Conservation (phyloP, 768 basidiomycete species). For the Psilocybe cyanescens region DNA sequence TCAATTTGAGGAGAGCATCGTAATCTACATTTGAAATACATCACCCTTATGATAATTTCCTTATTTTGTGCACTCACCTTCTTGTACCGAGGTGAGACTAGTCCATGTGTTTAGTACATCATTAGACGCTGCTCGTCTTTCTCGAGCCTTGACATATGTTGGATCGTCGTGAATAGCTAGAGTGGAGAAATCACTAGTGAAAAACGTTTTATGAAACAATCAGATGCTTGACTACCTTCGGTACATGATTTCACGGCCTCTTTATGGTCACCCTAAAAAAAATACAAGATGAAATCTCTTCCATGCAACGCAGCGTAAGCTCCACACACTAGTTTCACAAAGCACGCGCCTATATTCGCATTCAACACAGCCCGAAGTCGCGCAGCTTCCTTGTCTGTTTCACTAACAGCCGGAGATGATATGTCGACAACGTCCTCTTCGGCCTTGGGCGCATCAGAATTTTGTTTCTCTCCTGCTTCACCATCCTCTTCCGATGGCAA, state of each 20-base stretch:
- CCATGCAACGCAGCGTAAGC: not conserved
- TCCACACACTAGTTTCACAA: constrained; percentile 70
- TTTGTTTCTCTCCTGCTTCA: not conserved
- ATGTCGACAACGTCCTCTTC: constrained; percentile 17
- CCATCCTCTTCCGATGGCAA: constrained; percentile 5
- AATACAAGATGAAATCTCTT: constrained; percentile 6
- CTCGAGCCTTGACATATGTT: constrained; percentile 83
- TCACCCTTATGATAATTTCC: not conserved
- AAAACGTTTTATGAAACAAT: not conserved
- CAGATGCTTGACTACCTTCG: constrained; percentile 49
- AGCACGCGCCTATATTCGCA: constrained; percentile 90
- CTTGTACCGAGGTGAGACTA: constrained; percentile 78
- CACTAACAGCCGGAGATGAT: constrained; percentile 24
- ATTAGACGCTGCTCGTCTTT: constrained; percentile 87
- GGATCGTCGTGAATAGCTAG: constrained; percentile 88
- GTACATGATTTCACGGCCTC: constrained; percentile 82
- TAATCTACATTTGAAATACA: constrained; percentile 61
- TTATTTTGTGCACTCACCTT: constrained; percentile 53
- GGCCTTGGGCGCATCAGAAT: not conserved
- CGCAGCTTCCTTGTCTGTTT: constrained; percentile 19
- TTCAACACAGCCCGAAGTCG: constrained; percentile 66
- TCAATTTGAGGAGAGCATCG: constrained; percentile 64
- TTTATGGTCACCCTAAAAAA: constrained; percentile 70
- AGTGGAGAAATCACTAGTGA: not conserved
- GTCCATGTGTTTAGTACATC: constrained; percentile 84